Conservation (phyloP, 805 yeast genomes). For the Metschnikowia baotianmanensis region DNA sequence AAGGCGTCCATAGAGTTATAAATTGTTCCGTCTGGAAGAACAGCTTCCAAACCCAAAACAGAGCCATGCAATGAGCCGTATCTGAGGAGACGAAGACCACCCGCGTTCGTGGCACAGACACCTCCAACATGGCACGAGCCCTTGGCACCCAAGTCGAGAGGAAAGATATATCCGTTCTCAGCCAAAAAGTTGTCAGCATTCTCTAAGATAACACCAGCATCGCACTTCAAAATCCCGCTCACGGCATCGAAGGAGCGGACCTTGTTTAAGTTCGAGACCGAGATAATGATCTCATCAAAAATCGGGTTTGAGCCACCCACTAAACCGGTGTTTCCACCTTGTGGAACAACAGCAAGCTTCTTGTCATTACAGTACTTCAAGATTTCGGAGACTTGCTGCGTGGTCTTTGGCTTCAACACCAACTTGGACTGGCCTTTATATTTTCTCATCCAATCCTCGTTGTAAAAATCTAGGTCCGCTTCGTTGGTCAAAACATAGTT, state of each 20-base stretch:
- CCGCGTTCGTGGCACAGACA: conserved; percentile 93
- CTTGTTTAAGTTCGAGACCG: conserved; percentile 67
- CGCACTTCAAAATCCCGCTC: conserved; percentile 83
- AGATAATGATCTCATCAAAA: conserved; percentile 82
- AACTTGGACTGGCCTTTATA: conserved; percentile 83
- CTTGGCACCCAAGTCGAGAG: conserved; percentile 92
- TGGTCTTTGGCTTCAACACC: conserved; percentile 78
- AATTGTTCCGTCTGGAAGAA: conserved; percentile 85
- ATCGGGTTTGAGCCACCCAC: conserved; percentile 95
- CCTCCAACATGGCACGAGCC: conserved; percentile 98
- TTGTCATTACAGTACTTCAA: conserved; percentile 76
- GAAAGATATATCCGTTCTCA: conserved; percentile 86
- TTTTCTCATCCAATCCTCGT: conserved; percentile 94
- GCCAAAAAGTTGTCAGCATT: conserved; percentile 74
- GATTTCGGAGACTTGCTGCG: conserved; percentile 73
- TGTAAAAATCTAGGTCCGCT: conserved; percentile 67
- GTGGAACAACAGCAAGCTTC: conserved; percentile 85
- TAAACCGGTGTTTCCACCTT: conserved; percentile 95
- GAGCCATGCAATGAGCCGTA: conserved; percentile 93
- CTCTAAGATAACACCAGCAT: conserved; percentile 89
- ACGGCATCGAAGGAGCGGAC: conserved; percentile 78
- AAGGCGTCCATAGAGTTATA: conserved; percentile 77
- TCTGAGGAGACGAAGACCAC: conserved; percentile 83
- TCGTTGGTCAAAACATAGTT: conserved; percentile 51
- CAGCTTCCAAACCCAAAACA: conserved; percentile 88